Conservation (phyloP, 2,329 filamentous ascomycete genomes). For the Didymella keratinophila region DNA sequence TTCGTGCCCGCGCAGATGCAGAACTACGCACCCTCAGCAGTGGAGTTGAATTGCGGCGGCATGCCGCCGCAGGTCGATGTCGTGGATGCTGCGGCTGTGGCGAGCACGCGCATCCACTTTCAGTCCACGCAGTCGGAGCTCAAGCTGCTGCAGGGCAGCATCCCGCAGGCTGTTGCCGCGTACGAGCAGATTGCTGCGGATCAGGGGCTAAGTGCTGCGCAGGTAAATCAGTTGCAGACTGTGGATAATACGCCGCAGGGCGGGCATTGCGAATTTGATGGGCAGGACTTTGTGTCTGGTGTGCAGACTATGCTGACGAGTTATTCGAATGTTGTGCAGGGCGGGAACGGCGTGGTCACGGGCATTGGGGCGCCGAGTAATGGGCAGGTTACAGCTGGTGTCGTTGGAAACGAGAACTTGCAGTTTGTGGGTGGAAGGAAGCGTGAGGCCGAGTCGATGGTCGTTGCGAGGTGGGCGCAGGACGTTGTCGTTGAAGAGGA, state of each 20-base stretch:
- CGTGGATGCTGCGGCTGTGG: constrained; percentile 53
- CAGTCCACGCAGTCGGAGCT: constrained; percentile 65
- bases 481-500: constrained; percentile 34
- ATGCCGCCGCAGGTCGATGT: constrained; percentile 63
- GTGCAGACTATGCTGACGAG: constrained; percentile 65
- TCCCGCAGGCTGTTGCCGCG: constrained; percentile 60
- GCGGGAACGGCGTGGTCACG: constrained; percentile 59
- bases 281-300: constrained; percentile 61
- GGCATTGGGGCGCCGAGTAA: constrained; percentile 54
- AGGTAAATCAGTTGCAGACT: constrained; percentile 63
- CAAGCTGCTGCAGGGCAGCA: constrained; percentile 57
- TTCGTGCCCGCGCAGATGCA: constrained; percentile 65
- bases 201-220: constrained; percentile 54
- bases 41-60: constrained; percentile 65
- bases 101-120: constrained; percentile 62
- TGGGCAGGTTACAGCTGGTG: constrained; percentile 59
- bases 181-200: constrained; percentile 59
- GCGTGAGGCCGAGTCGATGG: constrained; percentile 37
- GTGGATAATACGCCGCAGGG: constrained; percentile 64
- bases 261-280: constrained; percentile 68
- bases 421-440: constrained; percentile 48
- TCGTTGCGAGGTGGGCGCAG: constrained; percentile 42
- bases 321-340: constrained; percentile 63
- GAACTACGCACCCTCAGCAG: constrained; percentile 60
- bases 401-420: constrained; percentile 60